These are phyloP conservation scores for Penstemon barbatus DNA, from an alignment of 257 asterid species.

Conservation along the genomic window DNA sequence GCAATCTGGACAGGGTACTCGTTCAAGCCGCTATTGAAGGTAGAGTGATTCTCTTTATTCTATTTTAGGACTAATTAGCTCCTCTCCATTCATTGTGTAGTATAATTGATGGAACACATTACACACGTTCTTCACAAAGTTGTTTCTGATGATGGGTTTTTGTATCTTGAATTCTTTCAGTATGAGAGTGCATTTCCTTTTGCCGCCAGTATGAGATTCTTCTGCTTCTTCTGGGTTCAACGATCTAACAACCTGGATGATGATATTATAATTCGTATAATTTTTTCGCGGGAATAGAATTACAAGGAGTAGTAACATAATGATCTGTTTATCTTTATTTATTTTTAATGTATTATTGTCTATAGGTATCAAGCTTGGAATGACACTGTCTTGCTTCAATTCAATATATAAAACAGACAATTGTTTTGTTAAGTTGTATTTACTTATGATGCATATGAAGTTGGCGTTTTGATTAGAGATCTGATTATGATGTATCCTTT, in stretches of 20 bases:
- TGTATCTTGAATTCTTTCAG: slow-evolving; percentile 25
- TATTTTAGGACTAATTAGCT: background rate
- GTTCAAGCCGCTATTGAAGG: slow-evolving; percentile 40
- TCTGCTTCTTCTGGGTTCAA: slow-evolving; percentile 5
- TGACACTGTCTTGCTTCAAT: too few relatives aligned
- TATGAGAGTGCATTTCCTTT: slow-evolving; percentile 8
- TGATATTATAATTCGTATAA: background rate
- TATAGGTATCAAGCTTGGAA: too few relatives aligned
- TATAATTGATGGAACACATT: slow-evolving; percentile 2
- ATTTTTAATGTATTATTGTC: too few relatives aligned
- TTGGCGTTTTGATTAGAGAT: too few relatives aligned
- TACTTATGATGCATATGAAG: too few relatives aligned
- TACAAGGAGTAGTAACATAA: too few relatives aligned
- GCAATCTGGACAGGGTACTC: slow-evolving; percentile 29
- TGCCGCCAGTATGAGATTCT: background rate
- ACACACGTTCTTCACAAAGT: background rate
- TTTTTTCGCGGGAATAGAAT: background rate
- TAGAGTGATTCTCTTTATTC: slow-evolving; percentile 29
- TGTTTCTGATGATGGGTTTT: background rate
- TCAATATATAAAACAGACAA: too few relatives aligned
- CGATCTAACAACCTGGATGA: background rate
- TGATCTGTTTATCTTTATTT: too few relatives aligned
- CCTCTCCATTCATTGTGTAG: too few relatives aligned
- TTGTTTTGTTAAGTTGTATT: too few relatives aligned
- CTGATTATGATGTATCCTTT: too few relatives aligned